Evolutionary conservation across 768 basidiomycete species (phyloP), one percentile per base, ranked within the genome.

Genomic region (Agaricus sinodeliciosus): DNA sequence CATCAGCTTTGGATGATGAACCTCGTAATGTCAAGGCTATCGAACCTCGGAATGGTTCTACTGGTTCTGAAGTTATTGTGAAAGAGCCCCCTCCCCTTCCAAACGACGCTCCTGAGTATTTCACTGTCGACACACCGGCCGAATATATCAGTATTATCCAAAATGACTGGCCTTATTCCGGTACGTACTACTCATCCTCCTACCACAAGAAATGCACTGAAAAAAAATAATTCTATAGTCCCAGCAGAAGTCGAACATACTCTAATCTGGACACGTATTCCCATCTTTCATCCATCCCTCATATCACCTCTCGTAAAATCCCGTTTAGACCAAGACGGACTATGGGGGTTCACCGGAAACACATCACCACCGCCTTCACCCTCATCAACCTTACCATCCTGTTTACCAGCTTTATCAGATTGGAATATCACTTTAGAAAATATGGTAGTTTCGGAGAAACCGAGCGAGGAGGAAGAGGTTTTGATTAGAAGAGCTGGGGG

Each of bases 121-220:
- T 93, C 66, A 81, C 73, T 28, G 77, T 77, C 11, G 72, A 84
- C 57, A 82, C 81, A 8, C 78, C 85, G 0, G 59, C 72, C 11
- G 69, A 80, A 34, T 69, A 80, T 48, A 69, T 89, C 57, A 85
- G 82, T 60, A 81, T 91, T 56, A 85, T 85, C 43, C 82, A 73
- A 60, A 90, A 92, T 61, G 89, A 91, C 63, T 94, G 90, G 90
- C 90, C 90, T 0, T 94, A 94, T 66, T 90, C 87, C 6, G 81
- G 87, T 85, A 59, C 49, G 73, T 8, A 42, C 34, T 41, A 15
- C 43, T 2, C n/a, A 27, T 34, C 22, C 37, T 26, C 19, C n/a
- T 43, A 26, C 41, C 39, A 34, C 22, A 41, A 22, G 18, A 28
- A 35, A 12, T 25, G 35, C 35, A 28, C 27, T 31, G 26, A 37